These are phyloP conservation scores for Schizosaccharomyces octosporus DNA, from an alignment of 805 yeast genomes.

Conservation along the genomic window DNA sequence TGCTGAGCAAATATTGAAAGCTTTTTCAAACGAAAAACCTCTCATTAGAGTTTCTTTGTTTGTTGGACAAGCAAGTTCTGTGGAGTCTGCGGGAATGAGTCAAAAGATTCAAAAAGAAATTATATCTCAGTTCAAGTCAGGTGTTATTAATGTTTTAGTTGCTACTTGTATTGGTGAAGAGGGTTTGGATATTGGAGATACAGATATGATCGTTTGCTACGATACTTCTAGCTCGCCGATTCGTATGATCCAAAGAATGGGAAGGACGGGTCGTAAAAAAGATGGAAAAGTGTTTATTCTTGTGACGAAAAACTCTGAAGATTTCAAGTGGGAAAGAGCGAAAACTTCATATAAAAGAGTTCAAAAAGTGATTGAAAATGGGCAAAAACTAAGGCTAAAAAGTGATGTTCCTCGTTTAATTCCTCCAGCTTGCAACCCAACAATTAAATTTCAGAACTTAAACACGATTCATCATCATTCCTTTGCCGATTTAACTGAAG, in stretches of 20 bases:
- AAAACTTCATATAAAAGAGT: slow-evolving; percentile 41
- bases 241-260: slow-evolving; percentile 85
- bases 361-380: background rate
- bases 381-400: background rate
- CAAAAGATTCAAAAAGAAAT: background rate
- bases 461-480: background rate
- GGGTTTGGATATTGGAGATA: slow-evolving; percentile 95
- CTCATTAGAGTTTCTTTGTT: slow-evolving; percentile 64
- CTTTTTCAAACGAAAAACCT: background rate
- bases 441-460: background rate
- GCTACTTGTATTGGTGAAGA: slow-evolving; percentile 97
- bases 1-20: slow-evolving; percentile 41
- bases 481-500: background rate
- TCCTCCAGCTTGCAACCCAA: background rate
- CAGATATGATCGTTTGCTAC: slow-evolving; percentile 74
- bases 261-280: slow-evolving; percentile 89
- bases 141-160: slow-evolving; percentile 54
- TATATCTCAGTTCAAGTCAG: slow-evolving; percentile 42
- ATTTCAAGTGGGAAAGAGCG: slow-evolving; percentile 55
- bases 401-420: background rate
- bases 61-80: slow-evolving; percentile 50
- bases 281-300: slow-evolving; percentile 61
- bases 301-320: slow-evolving; percentile 46
- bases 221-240: slow-evolving; percentile 88
- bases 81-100: background rate